These are phyloP conservation scores for Tetraselmis chui DNA, from an alignment of 139 green algal genomes.

Conservation along the genomic window DNA sequence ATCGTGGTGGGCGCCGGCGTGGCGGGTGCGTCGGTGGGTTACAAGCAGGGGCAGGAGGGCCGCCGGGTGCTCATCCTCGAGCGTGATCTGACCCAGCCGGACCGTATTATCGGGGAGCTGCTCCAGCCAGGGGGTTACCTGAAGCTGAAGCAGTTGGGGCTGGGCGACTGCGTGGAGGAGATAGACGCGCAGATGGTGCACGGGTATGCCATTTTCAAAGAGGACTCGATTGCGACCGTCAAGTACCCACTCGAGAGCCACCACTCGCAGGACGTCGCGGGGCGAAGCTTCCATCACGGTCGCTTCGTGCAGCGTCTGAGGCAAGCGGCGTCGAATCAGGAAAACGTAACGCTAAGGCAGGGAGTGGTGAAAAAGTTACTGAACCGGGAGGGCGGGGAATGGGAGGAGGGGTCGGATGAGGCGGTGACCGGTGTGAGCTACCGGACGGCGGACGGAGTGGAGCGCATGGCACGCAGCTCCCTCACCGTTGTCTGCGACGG, in stretches of 20 bases:
- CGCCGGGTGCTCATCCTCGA: slow-evolving; percentile 86
- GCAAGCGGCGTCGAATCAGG: slow-evolving; percentile 37
- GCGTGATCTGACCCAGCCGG: slow-evolving; percentile 82
- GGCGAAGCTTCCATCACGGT: slow-evolving; percentile 89
- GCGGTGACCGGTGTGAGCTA: slow-evolving; percentile 86
- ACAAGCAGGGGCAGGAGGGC: slow-evolving; percentile 67
- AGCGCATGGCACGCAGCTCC: slow-evolving; percentile 50
- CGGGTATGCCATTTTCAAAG: slow-evolving; percentile 93
- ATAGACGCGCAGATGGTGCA: slow-evolving; percentile 88
- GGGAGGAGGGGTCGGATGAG: slow-evolving; percentile 65
- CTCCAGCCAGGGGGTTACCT: slow-evolving; percentile 94
- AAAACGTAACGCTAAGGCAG: slow-evolving; percentile 62
- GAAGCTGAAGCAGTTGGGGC: slow-evolving; percentile 82
- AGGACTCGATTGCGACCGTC: slow-evolving; percentile 61
- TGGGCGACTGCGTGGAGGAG: slow-evolving; percentile 66
- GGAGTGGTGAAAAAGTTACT: slow-evolving; percentile 60
- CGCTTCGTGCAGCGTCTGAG: slow-evolving; percentile 89
- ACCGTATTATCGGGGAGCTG: slow-evolving; percentile 98
- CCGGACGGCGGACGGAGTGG: slow-evolving; percentile 34
- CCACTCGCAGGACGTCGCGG: slow-evolving; percentile 64
- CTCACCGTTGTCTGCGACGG: slow-evolving; percentile 94
- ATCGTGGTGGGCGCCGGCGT: slow-evolving; percentile 93
- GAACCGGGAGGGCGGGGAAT: slow-evolving; percentile 61
- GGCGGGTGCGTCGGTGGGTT: slow-evolving; percentile 81
- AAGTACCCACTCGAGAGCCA: slow-evolving; percentile 77